Evolutionary conservation across 768 basidiomycete species (phyloP).

Genomic region (Leucosporidium yakuticum): DNA sequence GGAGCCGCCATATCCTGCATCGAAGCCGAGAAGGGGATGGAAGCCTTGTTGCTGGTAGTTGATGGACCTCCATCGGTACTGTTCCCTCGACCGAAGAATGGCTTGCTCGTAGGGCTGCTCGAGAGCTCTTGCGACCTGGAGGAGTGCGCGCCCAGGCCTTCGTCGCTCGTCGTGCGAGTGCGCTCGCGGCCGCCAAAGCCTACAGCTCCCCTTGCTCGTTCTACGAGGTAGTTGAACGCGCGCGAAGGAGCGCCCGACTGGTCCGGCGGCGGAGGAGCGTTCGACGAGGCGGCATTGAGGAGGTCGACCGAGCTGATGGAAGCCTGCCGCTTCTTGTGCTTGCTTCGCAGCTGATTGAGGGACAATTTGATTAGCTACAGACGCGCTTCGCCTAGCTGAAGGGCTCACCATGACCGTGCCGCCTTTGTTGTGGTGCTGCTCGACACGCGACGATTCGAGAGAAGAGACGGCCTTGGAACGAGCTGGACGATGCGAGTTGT

Average conservation of each 20-base stretch:
- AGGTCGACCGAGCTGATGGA: constrained; percentile 4
- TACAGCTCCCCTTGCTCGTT: neutral
- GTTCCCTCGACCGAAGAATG: neutral
- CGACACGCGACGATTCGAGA: too few species aligned
- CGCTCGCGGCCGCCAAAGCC: constrained; percentile 1
- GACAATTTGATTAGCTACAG: too few species aligned
- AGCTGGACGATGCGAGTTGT: too few species aligned
- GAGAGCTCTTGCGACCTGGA: constrained; percentile 1
- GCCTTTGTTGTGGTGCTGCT: too few species aligned
- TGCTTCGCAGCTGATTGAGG: too few species aligned
- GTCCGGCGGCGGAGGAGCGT: neutral
- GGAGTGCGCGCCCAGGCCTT: neutral
- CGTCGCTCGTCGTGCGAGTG: neutral
- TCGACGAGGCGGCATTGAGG: neutral
- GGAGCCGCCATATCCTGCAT: neutral
- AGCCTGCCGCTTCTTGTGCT: neutral
- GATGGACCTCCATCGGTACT: neutral
- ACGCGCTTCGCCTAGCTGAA: too few species aligned
- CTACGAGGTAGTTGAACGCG: neutral
- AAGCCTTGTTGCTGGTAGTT: neutral
- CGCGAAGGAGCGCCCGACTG: neutral
- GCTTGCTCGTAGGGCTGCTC: neutral
- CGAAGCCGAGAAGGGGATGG: neutral
- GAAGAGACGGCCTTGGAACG: too few species aligned
- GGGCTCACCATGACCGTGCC: too few species aligned